Evolutionary conservation across 2,329 filamentous ascomycete genomes (phyloP).

Genomic region (Fusarium lateritium): DNA sequence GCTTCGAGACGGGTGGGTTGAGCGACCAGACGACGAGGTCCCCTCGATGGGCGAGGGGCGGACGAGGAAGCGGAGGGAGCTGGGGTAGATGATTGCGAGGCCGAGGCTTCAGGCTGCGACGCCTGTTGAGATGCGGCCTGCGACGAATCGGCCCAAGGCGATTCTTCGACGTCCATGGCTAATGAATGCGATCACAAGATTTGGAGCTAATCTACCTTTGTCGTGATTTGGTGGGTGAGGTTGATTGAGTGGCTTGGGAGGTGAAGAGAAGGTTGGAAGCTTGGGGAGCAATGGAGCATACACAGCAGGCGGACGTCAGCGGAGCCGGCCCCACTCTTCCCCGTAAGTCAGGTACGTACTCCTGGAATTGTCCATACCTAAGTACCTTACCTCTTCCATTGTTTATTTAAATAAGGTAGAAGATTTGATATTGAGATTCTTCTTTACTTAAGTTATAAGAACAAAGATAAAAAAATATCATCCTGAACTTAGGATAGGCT

Average conservation of each 20-base stretch:
- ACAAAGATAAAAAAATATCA: no score
- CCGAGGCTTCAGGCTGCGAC: constrained; percentile 49
- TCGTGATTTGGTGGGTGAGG: constrained; percentile 23
- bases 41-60: constrained; percentile 60
- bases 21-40: constrained; percentile 76
- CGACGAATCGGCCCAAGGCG: constrained; percentile 67
- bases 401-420: background rate
- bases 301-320: constrained; percentile 42
- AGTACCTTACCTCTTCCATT: no score
- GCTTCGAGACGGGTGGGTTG: constrained; percentile 85
- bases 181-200: constrained; percentile 19
- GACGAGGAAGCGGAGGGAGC: constrained; percentile 51
- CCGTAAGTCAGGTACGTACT: constrained; percentile 39
- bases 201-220: constrained; percentile 13
- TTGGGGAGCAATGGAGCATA: constrained; percentile 31
- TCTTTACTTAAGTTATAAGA: no score
- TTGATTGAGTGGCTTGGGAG: constrained; percentile 29
- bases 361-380: no score
- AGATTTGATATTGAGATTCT: no score
- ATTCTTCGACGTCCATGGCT: constrained; percentile 67
- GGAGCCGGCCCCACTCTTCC: constrained; percentile 43
- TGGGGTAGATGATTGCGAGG: constrained; percentile 50
- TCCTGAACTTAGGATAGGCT: no score
- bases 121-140: constrained; percentile 54
- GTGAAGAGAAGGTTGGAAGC: constrained; percentile 42